Conservation (phyloP, 768 basidiomycete genomes). For the Suillus weaverae region DNA sequence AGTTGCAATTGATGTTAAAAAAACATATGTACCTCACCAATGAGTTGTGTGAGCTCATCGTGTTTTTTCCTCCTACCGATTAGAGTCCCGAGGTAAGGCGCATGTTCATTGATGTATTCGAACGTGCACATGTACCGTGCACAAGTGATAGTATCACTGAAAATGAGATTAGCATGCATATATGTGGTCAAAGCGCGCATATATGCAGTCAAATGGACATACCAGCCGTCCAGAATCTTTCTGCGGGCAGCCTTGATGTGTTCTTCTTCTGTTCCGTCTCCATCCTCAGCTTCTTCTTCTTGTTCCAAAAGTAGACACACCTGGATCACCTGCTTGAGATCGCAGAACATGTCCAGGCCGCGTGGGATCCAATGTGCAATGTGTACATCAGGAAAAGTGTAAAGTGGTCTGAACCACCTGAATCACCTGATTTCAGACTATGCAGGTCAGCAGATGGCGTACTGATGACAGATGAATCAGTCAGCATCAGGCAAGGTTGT, state of each 20-base stretch:
- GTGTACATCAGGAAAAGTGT: not conserved
- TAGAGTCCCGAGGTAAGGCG: not conserved
- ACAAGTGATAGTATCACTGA: not conserved
- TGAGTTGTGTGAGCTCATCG: not conserved
- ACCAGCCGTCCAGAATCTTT: conserved; percentile 3
- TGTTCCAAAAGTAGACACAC: conserved; percentile 7
- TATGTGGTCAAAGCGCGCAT: not conserved
- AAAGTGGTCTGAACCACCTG: no score
- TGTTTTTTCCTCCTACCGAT: not conserved
- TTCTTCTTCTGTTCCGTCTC: not conserved
- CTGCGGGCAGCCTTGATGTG: not conserved
- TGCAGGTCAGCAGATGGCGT: no score
- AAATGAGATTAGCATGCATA: not conserved
- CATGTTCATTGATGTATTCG: not conserved
- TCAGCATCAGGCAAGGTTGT: no score
- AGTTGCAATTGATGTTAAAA: not conserved
- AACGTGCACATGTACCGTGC: not conserved
- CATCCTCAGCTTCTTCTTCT: not conserved
- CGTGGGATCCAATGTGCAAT: conserved; percentile 10
- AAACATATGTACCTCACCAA: not conserved
- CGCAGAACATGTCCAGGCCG: conserved; percentile 9
- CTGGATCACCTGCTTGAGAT: conserved; percentile 5
- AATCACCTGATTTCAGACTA: no score
- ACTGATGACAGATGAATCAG: no score
- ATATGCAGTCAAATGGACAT: not conserved